phyloP scores from a whole-genome alignment of 2,329 filamentous ascomycete genomes.

The Thermomyces lanuginosus region DNA sequence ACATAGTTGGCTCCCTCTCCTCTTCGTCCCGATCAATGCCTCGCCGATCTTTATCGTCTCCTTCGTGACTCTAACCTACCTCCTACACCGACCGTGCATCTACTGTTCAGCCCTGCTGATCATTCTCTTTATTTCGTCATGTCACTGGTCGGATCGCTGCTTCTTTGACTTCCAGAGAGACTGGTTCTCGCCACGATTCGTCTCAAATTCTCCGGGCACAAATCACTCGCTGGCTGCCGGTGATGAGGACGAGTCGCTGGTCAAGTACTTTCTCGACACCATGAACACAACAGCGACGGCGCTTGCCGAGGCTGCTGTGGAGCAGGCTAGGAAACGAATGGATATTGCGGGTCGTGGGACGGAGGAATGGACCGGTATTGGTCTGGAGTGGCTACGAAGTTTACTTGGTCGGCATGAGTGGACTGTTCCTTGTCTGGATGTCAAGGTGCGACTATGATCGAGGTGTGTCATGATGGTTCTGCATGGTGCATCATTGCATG shows the following conservation, averaged over 20 bases:
- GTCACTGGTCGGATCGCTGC: constrained; percentile 74
- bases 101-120: constrained; percentile 95
- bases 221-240: constrained; percentile 12
- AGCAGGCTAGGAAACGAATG: constrained; percentile 32
- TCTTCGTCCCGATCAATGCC: constrained; percentile 76
- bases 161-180: constrained; percentile 86
- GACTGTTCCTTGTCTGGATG: constrained; percentile 79
- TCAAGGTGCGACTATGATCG: constrained; percentile 57
- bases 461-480: no score
- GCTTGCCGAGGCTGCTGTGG: constrained; percentile 49
- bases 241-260: constrained; percentile 19
- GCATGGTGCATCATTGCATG: no score
- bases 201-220: no score
- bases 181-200: constrained; percentile 74
- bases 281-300: constrained; percentile 55
- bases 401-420: constrained; percentile 71
- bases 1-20: constrained; percentile 63
- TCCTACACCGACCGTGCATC: constrained; percentile 88
- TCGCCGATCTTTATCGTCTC: constrained; percentile 73
- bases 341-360: background rate
- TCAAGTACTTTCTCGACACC: constrained; percentile 27
- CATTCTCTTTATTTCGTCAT: constrained; percentile 83
- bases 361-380: constrained; percentile 57
- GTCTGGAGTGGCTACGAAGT: constrained; percentile 72
- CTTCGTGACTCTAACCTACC: constrained; percentile 85